Conservation (phyloP, 805 yeast species). For the Starmerella khaoyaiensis region DNA sequence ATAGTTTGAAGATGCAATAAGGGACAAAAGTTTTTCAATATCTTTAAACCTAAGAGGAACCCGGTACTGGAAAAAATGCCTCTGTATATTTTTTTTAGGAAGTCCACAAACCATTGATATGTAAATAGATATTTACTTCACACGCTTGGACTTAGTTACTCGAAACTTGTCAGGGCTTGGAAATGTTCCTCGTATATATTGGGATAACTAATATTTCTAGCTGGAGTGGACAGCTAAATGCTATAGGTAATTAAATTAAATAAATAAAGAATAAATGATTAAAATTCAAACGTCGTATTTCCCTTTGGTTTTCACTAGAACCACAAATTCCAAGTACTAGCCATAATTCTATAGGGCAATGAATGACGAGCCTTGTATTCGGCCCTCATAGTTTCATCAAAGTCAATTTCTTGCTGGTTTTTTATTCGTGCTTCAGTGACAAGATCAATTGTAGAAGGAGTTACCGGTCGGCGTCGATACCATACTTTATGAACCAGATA, state of each 20-base stretch:
- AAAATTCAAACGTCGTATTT: too few species aligned
- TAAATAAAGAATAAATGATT: too few species aligned
- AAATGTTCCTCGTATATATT: too few species aligned
- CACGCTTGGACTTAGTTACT: too few species aligned
- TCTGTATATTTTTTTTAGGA: constrained; percentile 16
- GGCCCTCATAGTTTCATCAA: constrained; percentile 1
- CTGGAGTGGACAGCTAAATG: too few species aligned
- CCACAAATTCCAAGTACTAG: too few species aligned
- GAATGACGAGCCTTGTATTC: constrained; percentile 1
- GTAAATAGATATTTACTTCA: neutral
- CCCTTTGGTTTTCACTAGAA: too few species aligned
- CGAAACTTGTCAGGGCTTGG: too few species aligned
- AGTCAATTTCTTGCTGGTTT: constrained; percentile 10
- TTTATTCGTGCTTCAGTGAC: constrained; percentile 15
- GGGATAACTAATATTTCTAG: too few species aligned
- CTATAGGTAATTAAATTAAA: too few species aligned
- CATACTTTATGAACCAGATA: constrained; percentile 16
- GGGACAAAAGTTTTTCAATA: constrained; percentile 6
- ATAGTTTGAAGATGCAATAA: constrained; percentile 8
- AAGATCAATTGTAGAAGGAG: constrained; percentile 14
- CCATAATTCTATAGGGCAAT: too few species aligned
- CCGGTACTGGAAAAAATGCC: constrained; percentile 15
- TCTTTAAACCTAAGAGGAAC: constrained; percentile 17
- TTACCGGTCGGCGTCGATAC: constrained; percentile 8
- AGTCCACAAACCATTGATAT: constrained; percentile 14